Evolutionary conservation across 225 moss, liverwort and hornwort species (phyloP).

Genomic region (Neckera pumila): DNA sequence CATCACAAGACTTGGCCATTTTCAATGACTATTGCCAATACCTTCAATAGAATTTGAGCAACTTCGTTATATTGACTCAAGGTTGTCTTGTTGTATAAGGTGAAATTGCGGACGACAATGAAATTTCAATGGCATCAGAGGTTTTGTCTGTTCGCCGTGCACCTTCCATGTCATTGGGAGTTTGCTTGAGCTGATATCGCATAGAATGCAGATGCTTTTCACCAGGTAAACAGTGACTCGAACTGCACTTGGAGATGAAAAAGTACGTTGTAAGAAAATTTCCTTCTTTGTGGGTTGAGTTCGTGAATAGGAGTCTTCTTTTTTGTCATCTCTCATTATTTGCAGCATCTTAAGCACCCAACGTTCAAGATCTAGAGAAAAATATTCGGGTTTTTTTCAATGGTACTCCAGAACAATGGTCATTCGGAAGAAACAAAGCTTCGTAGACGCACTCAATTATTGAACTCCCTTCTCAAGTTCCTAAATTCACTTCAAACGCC

Average conservation of each 20-base stretch:
- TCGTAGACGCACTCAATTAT: neutral
- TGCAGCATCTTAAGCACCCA: neutral
- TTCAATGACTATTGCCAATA: neutral
- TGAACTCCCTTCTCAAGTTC: neutral
- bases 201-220: neutral
- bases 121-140: neutral
- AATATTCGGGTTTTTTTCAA: neutral
- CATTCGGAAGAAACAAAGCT: neutral
- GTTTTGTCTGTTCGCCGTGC: neutral
- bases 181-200: neutral
- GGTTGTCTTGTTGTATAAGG: too few species aligned
- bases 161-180: neutral
- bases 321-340: too few species aligned
- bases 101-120: too few species aligned
- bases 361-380: neutral
- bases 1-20: neutral
- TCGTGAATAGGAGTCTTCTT: too few species aligned
- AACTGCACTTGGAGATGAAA: neutral
- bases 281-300: neutral
- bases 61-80: neutral
- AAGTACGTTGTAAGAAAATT: too few species aligned
- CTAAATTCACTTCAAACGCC: neutral
- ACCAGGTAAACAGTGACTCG: neutral
- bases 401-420: neutral
- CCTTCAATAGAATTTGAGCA: neutral